phyloP scores from a whole-genome alignment of 108 stramenopile species.

The Cyclotella baltica region DNA sequence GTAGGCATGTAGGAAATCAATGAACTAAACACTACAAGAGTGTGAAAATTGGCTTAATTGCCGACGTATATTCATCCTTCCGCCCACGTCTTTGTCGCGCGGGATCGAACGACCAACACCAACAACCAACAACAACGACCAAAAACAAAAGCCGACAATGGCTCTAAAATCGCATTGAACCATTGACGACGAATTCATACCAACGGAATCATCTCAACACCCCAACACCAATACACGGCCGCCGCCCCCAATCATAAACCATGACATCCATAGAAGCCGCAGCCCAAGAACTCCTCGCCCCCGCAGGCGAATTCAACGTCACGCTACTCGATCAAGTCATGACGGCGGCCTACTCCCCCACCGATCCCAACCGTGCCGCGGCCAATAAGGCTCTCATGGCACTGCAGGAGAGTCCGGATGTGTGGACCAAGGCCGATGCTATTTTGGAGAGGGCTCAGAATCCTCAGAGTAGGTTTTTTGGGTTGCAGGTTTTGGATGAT shows the following conservation, averaged over 20 bases:
- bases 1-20: too few relatives aligned
- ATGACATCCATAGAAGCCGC: conserved; percentile 52
- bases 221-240: neutral
- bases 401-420: conserved; percentile 81
- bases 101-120: too few relatives aligned
- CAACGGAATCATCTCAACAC: neutral
- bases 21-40: too few relatives aligned
- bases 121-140: too few relatives aligned
- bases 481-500: conserved; percentile 88
- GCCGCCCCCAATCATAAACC: neutral
- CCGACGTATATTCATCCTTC: too few relatives aligned
- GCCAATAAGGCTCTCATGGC: conserved; percentile 94
- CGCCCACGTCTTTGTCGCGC: too few relatives aligned
- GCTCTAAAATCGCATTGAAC: too few relatives aligned
- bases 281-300: conserved; percentile 49
- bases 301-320: conserved; percentile 82
- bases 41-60: too few relatives aligned
- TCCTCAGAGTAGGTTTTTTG: conserved; percentile 90
- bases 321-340: conserved; percentile 85
- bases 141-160: too few relatives aligned
- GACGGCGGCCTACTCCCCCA: conserved; percentile 82
- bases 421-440: conserved; percentile 88
- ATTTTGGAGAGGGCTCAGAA: conserved; percentile 86
- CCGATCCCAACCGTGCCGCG: conserved; percentile 75
- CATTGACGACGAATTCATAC: neutral